Evolutionary conservation across 2,329 filamentous ascomycete species (phyloP).

Genomic region (Pseudofabraea citricarpa): DNA sequence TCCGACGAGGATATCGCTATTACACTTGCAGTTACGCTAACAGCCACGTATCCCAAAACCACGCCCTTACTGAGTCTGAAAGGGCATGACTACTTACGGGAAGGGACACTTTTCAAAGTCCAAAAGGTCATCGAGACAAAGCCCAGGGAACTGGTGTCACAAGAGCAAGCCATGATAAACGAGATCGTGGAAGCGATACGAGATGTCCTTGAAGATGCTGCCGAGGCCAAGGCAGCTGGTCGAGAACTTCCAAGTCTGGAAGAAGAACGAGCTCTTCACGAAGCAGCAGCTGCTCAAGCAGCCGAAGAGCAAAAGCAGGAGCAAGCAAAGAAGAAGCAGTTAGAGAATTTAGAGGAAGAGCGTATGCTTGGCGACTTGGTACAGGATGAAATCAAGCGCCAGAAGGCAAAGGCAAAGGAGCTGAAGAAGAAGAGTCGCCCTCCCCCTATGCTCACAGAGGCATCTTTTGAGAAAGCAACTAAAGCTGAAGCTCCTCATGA

Average conservation of each 20-base stretch:
- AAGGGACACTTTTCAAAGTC: slow-evolving; percentile 67
- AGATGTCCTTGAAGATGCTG: slow-evolving; percentile 80
- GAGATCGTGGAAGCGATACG: slow-evolving; percentile 42
- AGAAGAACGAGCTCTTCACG: slow-evolving; percentile 80
- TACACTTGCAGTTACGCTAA: slow-evolving; percentile 73
- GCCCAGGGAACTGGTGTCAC: slow-evolving; percentile 45
- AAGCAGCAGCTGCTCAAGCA: slow-evolving; percentile 61
- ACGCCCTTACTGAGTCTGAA: slow-evolving; percentile 68
- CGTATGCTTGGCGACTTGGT: slow-evolving; percentile 66
- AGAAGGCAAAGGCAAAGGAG: slow-evolving; percentile 60
- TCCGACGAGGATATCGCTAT: slow-evolving; percentile 68
- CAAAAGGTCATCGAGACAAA: slow-evolving; percentile 57
- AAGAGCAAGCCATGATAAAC: slow-evolving; percentile 51
- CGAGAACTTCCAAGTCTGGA: slow-evolving; percentile 79
- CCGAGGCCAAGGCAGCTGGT: slow-evolving; percentile 68
- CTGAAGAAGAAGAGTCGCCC: slow-evolving; percentile 55
- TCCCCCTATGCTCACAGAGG: slow-evolving; percentile 17
- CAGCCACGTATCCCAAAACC: slow-evolving; percentile 87
- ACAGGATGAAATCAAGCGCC: slow-evolving; percentile 65
- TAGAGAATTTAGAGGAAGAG: slow-evolving; percentile 64
- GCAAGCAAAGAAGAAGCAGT: slow-evolving; percentile 40
- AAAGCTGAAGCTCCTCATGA: slow-evolving; percentile 28
- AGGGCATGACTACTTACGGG: slow-evolving; percentile 58
- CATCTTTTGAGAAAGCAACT: slow-evolving; percentile 17
- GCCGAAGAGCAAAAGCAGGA: slow-evolving; percentile 45